Base-by-base conservation (phyloP, 2,329 filamentous ascomycete species). In the Cordyceps javanica region DNA sequence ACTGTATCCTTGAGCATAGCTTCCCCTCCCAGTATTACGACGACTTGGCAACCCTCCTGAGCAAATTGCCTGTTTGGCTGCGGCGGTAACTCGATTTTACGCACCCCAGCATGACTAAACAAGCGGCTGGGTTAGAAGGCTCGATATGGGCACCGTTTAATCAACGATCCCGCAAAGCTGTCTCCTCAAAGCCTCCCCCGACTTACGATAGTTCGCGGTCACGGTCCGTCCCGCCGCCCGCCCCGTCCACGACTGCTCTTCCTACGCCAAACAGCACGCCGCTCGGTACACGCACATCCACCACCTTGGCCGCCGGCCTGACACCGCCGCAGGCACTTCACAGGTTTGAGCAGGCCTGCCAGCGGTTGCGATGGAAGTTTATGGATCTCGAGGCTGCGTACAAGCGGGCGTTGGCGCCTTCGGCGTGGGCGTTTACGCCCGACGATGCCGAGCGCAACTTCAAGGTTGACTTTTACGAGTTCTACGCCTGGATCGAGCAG, bases 381-480 rank as follows among this genome's bases (percentile, higher is more conserved):
- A 76, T 82, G 13, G 83, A 83, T 62, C 73, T 87, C 32, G 77
- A 78, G n/a, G 69, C 73, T 53, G 82, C 77, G 2, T 87, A 86
- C 65, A 69, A 68, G n/a, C 72, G 75, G 2, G 82, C 83, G 0
- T 72, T 73, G 25, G 68, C 72, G 36, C 73, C 73, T 6, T 58
- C 67, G 1, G 65, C 67, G 1, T 68, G 64, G 34, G 70, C 66
- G 41, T 73, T 76, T 45, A 64, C 70, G 0, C 64, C 66, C 21
- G 67, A 69, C 5, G 78, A 82, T 61, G 80, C 80, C 0, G 83
- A 87, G 68, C 77, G 82, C 16, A 89, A 89, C 77, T 90, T 90
- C 75, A 90, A 90, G 68, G 78, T 90, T 8, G 88, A 90, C 66
- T 91, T 90, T 61, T 85, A 88, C 70, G 88, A 91, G 66, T 90